phyloP scores from a whole-genome alignment of 441 rosid species.

The Bocquillonia castaneifolia region DNA sequence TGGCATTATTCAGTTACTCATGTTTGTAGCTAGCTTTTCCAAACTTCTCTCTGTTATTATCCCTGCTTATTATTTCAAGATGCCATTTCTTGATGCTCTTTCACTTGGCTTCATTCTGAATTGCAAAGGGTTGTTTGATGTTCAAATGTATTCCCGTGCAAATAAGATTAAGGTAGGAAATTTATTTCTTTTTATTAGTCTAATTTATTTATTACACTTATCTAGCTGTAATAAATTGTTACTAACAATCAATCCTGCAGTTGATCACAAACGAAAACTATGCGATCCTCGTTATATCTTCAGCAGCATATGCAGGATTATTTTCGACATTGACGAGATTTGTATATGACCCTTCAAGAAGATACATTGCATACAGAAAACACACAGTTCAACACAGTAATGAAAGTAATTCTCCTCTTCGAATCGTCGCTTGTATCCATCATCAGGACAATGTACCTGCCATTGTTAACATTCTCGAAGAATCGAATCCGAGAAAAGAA shows the following conservation, averaged over 20 bases:
- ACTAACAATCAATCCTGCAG: constrained; percentile 28
- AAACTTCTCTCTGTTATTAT: constrained; percentile 26
- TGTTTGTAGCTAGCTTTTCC: constrained; percentile 18
- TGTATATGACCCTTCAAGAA: constrained; percentile 37
- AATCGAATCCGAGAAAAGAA: constrained; percentile 30
- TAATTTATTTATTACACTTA: not conserved
- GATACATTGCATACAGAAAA: constrained; percentile 36
- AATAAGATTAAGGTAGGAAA: constrained; percentile 21
- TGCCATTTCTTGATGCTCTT: constrained; percentile 39
- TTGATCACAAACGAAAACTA: constrained; percentile 24
- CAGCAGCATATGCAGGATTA: constrained; percentile 26
- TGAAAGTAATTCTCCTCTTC: constrained; percentile 26
- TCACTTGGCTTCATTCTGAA: constrained; percentile 37
- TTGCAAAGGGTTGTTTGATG: constrained; percentile 41
- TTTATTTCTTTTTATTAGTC: not conserved
- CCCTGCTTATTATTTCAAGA: constrained; percentile 29
- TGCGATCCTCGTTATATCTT: constrained; percentile 29
- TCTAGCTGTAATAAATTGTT: not conserved
- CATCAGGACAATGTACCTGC: constrained; percentile 33
- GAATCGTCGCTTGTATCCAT: constrained; percentile 41
- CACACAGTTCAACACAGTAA: constrained; percentile 32
- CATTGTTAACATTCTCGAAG: constrained; percentile 35
- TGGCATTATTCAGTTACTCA: constrained; percentile 14
- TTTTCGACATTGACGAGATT: constrained; percentile 25
- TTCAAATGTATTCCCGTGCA: constrained; percentile 28